Evolutionary conservation across 345 rosid species (phyloP).

Genomic region (Adansonia digitata): DNA sequence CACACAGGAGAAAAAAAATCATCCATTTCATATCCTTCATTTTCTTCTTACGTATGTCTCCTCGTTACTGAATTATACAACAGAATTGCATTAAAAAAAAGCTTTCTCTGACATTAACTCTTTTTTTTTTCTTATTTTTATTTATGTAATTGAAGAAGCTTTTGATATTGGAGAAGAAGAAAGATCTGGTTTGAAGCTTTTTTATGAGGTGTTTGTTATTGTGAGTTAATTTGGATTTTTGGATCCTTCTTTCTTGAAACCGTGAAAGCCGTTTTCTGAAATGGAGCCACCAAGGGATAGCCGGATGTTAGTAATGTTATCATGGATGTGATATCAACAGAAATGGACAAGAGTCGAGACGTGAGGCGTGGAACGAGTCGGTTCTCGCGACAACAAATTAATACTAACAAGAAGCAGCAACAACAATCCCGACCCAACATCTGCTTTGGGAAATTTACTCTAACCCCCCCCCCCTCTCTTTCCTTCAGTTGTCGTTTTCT

Average conservation of each 20-base stretch:
- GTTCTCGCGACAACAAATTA: conserved; percentile 43
- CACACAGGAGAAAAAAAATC: not conserved
- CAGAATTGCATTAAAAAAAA: not conserved
- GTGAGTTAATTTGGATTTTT: conserved; percentile 5
- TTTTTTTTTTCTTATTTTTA: not conserved
- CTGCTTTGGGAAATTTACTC: conserved; percentile 37
- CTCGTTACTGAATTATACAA: not conserved
- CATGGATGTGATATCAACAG: conserved; percentile 17
- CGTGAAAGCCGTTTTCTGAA: conserved; percentile 22
- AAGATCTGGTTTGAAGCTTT: conserved; percentile 26
- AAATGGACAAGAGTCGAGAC: conserved; percentile 64
- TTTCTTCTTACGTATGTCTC: not conserved
- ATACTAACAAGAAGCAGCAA: not conserved
- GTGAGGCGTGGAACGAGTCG: conserved; percentile 56
- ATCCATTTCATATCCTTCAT: not conserved
- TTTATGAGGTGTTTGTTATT: not conserved
- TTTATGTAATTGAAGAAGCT: conserved; percentile 9
- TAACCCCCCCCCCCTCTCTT: conserved; percentile 12
- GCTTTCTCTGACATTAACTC: not conserved
- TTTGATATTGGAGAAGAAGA: conserved; percentile 6
- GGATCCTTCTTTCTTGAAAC: conserved; percentile 7
- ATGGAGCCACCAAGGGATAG: conserved; percentile 1
- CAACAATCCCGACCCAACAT: conserved; percentile 45
- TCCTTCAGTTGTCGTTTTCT: conserved; percentile 33
- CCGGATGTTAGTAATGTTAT: conserved; percentile 8